Evolutionary conservation across 1,139 yeast genomes (phyloP).

Genomic region (Blastobotrys apis): DNA sequence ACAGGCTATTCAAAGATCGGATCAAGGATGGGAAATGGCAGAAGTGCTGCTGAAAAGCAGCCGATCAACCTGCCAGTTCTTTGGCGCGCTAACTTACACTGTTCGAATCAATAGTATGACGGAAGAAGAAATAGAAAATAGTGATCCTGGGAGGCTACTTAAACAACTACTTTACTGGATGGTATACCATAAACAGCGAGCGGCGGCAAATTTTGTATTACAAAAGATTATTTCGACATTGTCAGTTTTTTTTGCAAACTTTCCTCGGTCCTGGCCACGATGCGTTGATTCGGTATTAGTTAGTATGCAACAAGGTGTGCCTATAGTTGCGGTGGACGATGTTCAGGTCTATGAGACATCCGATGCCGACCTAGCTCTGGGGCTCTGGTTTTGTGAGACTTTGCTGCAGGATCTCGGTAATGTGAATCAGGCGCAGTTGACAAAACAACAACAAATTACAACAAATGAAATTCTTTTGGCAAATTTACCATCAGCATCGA

Average conservation of each 20-base stretch:
- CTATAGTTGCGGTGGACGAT: constrained; percentile 4
- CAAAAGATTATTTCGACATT: constrained; percentile 36
- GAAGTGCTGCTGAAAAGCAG: constrained; percentile 37
- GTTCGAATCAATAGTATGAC: constrained; percentile 42
- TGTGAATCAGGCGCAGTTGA: constrained; percentile 9
- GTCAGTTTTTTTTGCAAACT: constrained; percentile 29
- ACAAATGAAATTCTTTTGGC: constrained; percentile 15
- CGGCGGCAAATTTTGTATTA: constrained; percentile 28
- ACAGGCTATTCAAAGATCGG: constrained; percentile 47
- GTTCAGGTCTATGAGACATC: neutral
- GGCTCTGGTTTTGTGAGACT: constrained; percentile 27
- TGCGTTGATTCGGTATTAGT: constrained; percentile 21
- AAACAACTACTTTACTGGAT: constrained; percentile 30
- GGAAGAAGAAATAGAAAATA: constrained; percentile 14
- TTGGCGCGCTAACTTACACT: constrained; percentile 59
- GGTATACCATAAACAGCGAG: constrained; percentile 18
- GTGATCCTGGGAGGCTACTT: constrained; percentile 20
- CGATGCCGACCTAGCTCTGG: constrained; percentile 14
- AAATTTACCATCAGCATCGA: constrained; percentile 13
- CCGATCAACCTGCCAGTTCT: constrained; percentile 48
- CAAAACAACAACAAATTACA: constrained; percentile 13
- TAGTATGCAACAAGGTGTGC: constrained; percentile 11
- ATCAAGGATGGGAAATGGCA: constrained; percentile 50
- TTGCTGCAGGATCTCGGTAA: constrained; percentile 27
- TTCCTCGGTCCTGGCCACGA: constrained; percentile 34